Evolutionary conservation across 805 yeast genomes (phyloP), one percentile per base, ranked within the genome.

Genomic region (Candida manassasensis): DNA sequence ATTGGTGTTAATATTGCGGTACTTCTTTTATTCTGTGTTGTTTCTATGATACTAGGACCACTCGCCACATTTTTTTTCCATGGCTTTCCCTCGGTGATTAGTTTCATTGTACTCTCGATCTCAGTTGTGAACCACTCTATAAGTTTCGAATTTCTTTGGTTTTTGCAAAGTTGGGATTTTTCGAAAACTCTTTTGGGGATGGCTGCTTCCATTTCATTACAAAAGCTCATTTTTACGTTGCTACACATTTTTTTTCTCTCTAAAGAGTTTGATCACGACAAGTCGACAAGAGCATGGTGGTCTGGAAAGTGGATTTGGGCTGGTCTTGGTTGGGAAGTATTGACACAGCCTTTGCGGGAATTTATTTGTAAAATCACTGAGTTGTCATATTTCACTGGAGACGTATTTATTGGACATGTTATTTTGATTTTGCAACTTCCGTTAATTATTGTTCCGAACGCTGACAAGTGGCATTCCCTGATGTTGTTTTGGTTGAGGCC

Each of bases 401-500:
- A 83, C 54, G 68, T 79, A 38, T 52, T 73, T 19, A 58, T 81
- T 19, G 76, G 81, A 0, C 88, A 83, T 50, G 44, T 73, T 27
- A 54, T 83, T 10, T 57, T 81, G 34, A 71, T 75, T 40, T 53
- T 69, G 4, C 85, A 81, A 44, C 56, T 79, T 7, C 88, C 88
- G 1, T 41, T 82, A 11, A 54, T 81, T 22, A 62, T 81, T 22
- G 59, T 79, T 27, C 89, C 89, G 0, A 79, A 68, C 44, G 68
- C 79, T 30, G 83, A 81, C 48, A 69, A 69, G 31, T 72, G 80
- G 73, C 93, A 83, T 48, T 74, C 87, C 2, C 61, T 76, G 60
- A 61, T 78, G 50, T 59, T 83, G 22, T 71, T 82, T 45, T 83
- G 90, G 90, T 58, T 81, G 38, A 72, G 67, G 36, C 84, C 85